Percentiles rank a stretch among this genome's conserved stretches.
Conservation (phyloP, 1,284 basidiomycete species). For the Apiotrichum akiyoshidainum region DNA sequence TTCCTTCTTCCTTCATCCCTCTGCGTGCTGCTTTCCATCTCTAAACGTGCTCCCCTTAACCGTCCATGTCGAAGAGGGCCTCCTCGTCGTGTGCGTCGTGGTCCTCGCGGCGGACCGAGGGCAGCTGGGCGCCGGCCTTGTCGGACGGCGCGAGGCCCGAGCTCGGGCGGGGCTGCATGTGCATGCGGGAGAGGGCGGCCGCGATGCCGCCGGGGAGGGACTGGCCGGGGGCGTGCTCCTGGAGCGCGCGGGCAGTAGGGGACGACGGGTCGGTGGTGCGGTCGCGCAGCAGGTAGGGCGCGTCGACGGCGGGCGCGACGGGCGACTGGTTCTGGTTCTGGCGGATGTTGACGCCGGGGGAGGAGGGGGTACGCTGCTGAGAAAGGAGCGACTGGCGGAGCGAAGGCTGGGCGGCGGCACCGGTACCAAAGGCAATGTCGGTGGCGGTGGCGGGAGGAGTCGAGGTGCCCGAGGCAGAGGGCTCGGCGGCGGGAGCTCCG, state of each 20-base stretch:
- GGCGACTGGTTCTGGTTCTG: conserved; percentile 2
- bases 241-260: conserved; percentile 39
- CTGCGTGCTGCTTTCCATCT: not conserved
- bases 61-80: conserved; percentile 25
- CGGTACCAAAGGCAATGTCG: conserved; percentile 33
- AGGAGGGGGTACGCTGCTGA: conserved; percentile 27
- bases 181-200: conserved; percentile 46
- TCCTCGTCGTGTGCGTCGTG: conserved; percentile 24
- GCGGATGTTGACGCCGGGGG: conserved; percentile 14
- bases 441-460: conserved; percentile 3
- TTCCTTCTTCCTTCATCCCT: conserved; percentile 1
- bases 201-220: conserved; percentile 49
- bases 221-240: conserved; percentile 49
- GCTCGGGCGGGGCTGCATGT: conserved; percentile 29
- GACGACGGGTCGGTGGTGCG: conserved; percentile 32
- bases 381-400: conserved; percentile 36
- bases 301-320: conserved; percentile 21
- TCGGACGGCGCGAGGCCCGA: conserved; percentile 8
- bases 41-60: not conserved
- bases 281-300: conserved; percentile 33
- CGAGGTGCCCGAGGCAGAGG: not conserved
- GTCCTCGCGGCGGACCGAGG: conserved; percentile 14
- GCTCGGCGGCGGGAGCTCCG: not conserved
- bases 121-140: conserved; percentile 2
- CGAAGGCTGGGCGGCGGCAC: conserved; percentile 25